Evolutionary conservation across 2,329 filamentous ascomycete species (phyloP), one percentile per base, ranked within the genome.

Genomic region (Kalmusia sp.): DNA sequence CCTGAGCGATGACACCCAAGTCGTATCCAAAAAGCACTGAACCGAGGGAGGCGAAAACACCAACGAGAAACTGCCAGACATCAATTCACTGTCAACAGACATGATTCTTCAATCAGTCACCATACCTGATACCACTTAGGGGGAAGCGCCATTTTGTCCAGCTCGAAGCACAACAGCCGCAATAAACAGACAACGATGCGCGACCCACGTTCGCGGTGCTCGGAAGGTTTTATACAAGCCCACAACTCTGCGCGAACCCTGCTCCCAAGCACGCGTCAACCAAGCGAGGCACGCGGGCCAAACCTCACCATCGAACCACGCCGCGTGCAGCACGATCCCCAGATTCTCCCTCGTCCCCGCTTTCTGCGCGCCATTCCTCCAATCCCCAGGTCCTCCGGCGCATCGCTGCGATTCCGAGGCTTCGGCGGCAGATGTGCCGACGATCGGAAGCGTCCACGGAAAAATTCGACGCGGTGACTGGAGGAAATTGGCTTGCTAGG

Each of bases 11-110:
- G 22, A 86, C 83, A 77, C 83, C 83, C 21, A 86, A 67, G 69
- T 86, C 83, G 64, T 84, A 86, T 62, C 83, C 83, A 62, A 80
- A 86, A 6, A 86, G 78, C 48, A 84, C 77, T 4, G 82, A 84
- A 37, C 83, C 83, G 5, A 86, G 72, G 1, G 83, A 85, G 59
- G 83, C 83, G 67, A 86, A 86, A 33, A 85, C 77, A 59, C 79
- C 77, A 35, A 86, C 79, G 43, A 86, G 76, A 65, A 86, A 85
- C 80, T 84, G 38, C 7, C 6, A 11, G 35, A 5, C 14, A 27
- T 27, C 25, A 33, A 43, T 34, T 22, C 3, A 39, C 19, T 28
- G 15, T 35, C 27, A 40, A 11, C 37, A 14, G 14, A 7, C 3
- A 39, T 33, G 12, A 21, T 12, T 37, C 31, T 2, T 2, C 9